phyloP scores from a whole-genome alignment of 352 stramenopile genomes.

The Phytophthora colocasiae region DNA sequence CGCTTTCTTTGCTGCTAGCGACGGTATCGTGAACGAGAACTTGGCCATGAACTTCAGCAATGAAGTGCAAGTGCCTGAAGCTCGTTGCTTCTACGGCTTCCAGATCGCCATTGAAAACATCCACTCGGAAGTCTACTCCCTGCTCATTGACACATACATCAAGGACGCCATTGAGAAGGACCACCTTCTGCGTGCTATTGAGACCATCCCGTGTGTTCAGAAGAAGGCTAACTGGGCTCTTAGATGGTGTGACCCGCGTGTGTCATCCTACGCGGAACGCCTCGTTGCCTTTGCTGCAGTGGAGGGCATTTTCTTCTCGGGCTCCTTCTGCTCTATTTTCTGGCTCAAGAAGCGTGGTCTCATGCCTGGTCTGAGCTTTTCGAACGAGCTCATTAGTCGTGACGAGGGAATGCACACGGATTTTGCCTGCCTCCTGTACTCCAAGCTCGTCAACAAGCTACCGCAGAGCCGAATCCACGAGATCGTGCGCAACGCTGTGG shows the following conservation, averaged over 20 bases:
- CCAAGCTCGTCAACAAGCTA: conserved; percentile 98
- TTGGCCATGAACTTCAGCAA: conserved; percentile 98
- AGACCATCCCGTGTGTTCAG: conserved; percentile 97
- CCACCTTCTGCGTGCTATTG: conserved; percentile 96
- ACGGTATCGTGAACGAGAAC: conserved; percentile 99
- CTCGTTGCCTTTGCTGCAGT: conserved; percentile 98
- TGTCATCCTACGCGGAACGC: conserved; percentile 96
- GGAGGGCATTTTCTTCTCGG: conserved; percentile 99
- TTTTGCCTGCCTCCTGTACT: conserved; percentile 99
- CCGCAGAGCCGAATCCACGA: conserved; percentile 91
- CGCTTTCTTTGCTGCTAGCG: conserved; percentile 98
- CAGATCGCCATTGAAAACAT: conserved; percentile 99
- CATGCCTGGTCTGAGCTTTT: conserved; percentile 99
- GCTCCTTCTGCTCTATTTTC: conserved; percentile 99
- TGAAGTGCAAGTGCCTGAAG: conserved; percentile 97
- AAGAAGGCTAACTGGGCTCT: conserved; percentile 98
- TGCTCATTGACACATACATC: conserved; percentile 99
- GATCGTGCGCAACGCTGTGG: conserved; percentile 96
- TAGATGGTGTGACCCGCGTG: conserved; percentile 94
- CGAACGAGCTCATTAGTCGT: conserved; percentile 98
- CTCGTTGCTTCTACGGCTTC: conserved; percentile 99
- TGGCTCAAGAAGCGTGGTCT: conserved; percentile 99
- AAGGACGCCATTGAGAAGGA: conserved; percentile 95
- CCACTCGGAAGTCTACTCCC: conserved; percentile 99
- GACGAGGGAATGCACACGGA: conserved; percentile 99